Base-by-base conservation (phyloP, 768 basidiomycete genomes). In the Mrakia gelida region DNA sequence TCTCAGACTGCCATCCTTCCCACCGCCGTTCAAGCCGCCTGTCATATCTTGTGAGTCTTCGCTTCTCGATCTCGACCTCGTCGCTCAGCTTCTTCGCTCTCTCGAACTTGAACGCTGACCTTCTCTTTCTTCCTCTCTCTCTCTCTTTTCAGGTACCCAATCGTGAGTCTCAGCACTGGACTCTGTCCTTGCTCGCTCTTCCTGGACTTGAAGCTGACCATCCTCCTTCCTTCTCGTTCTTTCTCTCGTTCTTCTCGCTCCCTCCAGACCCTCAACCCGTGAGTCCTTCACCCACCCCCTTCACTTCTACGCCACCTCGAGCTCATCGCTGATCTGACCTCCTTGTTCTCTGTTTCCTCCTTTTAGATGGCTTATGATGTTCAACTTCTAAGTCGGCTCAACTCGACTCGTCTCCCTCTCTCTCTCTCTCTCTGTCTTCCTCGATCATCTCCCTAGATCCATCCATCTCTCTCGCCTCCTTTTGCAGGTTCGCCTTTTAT, bases 11-110 rank as follows among this genome's bases (percentile, higher is more conserved):
- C 78, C 5, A 84, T 84, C 67, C 80, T 84, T 6, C 83, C 83
- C 8, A 79, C 81, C 63, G 83, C 83, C 79, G 80, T 81, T 18
- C 81, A 82, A 75, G 82, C 83, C 7, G 76, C 80, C 30, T 84
- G 81, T 54, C 83, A 84, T 70, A 82, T 84, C 80, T 75, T 84
- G 41, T 82, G 82, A 26, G 30, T 73, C 26, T 56, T 52, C 49
- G 4, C 1, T 43, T 21, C 28, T 62, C 38, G 45, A 45, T 45
- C 23, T 41, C 59, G 7, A 10, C 28, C 41, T 9, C n/a, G 30
- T 73, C 54, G 61, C 30, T 10, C 13, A 26, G 38, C 7, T 73
- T 32, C 32, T n/a, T 43, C 10, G 23, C 38, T 43, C 23, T 34
- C 38, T 38, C 73, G 18, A 21, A 5, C 18, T 52, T 16, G 49